Percentiles rank a stretch among this genome's conserved stretches.
phyloP scores from a whole-genome alignment of 2,329 filamentous ascomycete genomes.

The Fusarium torreyae region DNA sequence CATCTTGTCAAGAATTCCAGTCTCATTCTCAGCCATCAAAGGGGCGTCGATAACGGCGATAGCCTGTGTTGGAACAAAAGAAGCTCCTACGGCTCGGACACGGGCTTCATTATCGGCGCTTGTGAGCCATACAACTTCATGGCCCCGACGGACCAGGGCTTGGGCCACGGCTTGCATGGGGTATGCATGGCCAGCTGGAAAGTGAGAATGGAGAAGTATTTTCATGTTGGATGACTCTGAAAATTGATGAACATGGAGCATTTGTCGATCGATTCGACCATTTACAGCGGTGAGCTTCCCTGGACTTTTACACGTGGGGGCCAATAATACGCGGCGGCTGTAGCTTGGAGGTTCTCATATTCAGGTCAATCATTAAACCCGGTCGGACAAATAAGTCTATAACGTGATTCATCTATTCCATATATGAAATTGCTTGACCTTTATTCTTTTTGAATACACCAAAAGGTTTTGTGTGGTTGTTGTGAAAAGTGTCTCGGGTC shows the following conservation, averaged over 20 bases:
- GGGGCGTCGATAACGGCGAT: slow-evolving; percentile 53
- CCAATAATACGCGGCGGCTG: background rate
- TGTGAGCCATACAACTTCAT: slow-evolving; percentile 58
- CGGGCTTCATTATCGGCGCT: slow-evolving; percentile 53
- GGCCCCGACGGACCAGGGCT: slow-evolving; percentile 56
- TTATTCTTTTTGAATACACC: too few species aligned
- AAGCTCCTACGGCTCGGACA: slow-evolving; percentile 54
- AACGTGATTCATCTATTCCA: too few species aligned
- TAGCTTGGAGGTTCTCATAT: too few species aligned
- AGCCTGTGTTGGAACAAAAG: slow-evolving; percentile 52
- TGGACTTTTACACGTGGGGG: slow-evolving; percentile 4
- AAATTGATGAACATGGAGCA: background rate
- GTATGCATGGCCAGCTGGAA: slow-evolving; percentile 58
- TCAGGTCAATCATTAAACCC: too few species aligned
- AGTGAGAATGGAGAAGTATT: slow-evolving; percentile 58
- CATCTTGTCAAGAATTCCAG: slow-evolving; percentile 53
- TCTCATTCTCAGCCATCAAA: slow-evolving; percentile 48
- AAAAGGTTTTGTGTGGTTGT: background rate
- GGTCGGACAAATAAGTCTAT: too few species aligned
- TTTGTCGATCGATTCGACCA: background rate
- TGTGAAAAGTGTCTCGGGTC: too few species aligned
- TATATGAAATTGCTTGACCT: too few species aligned
- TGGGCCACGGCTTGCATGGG: slow-evolving; percentile 59
- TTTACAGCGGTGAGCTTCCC: slow-evolving; percentile 19
- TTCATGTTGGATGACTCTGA: slow-evolving; percentile 51